Base-by-base conservation (phyloP, 1,284 basidiomycete genomes). In the Ustilago shanxiensis region DNA sequence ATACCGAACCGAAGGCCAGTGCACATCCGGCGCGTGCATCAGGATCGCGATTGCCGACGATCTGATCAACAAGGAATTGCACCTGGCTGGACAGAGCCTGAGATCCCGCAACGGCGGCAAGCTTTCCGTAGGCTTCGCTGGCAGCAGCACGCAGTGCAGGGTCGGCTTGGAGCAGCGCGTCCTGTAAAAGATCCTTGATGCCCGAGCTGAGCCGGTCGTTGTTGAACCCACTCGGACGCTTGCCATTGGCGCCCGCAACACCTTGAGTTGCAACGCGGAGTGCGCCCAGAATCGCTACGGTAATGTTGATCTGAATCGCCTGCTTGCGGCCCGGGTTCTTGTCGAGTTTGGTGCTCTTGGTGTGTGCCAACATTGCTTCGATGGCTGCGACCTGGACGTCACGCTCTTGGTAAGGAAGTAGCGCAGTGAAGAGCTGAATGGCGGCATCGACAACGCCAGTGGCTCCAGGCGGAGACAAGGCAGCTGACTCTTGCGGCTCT, bases 31-130 rank as follows among this genome's bases (percentile, higher is more conserved):
- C 95, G 28, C 97, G 91, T 14, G 92, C 93, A 79, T 95, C 91
- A 0, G 97, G 96, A 84, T 97, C 93, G 11, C 95, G 93, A 86
- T 99, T 98, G 86, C 90, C 94, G 68, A 99, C 94, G n/a, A 99
- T 93, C 83, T 95, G 93, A 80, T 98, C 94, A 7, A 99, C 95
- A 11, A 98, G 89, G 80, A 91, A 92, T 85, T 98, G 98, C 72
- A 95, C 92, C 86, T 97, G 93, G 31, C 89, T 90, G 0, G 94
- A 93, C 60, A 98, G 88, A 88, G 95, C 96, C 47, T 90, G 90
- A 8, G 92, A 94, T 18, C 93, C 94, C 0, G 93, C 93, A 14
- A 97, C 88, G 66, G 91, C 92, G 1, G 93, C 92, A 2, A 99
- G 88, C 26, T 93, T 91, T 18, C 97, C 97, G 77, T 98, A 91